Base-by-base conservation (phyloP, 192 early-diverging fungal species). In the Coemansia sp. region DNA sequence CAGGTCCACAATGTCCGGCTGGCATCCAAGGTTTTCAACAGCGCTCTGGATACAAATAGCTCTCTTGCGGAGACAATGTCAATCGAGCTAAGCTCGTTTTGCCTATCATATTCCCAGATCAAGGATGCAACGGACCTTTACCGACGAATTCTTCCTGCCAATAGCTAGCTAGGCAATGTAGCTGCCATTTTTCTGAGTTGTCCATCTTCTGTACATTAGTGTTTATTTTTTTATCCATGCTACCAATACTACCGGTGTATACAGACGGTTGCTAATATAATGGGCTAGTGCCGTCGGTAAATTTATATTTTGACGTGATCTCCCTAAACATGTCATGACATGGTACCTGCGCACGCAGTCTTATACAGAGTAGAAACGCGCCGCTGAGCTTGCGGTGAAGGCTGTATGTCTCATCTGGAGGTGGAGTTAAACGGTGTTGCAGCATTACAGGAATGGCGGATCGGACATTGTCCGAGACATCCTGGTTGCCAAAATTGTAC, bases 401-500 rank as follows among this genome's bases (percentile, higher is more conserved):
- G 14, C 91, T 91, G 74, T 99, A 99, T 5, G 93, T 94, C 72
- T 96, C 95, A 62, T 99, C 97, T n/a, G 97, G 97, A 5, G 97
- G 97, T 12, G 97, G 97, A 6, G 92, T 96, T 28, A 99, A 72
- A 23, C 97, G 79, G 62, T 99, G 89, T 51, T 88, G 83, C 56
- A 99, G 84, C 97, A 99, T 99, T 7, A 92, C 85, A 1, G 97
- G 97, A 63, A 99, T 99, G 8, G 89, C 86, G 28, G 87, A 88
- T 26, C 91, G 88, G 23, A 99, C 92, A 5, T 88, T 82, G 30
- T 76, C 69, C 5, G 95, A 93, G 7, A 99, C 86, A 26, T 90
- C 90, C 71, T 96, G 94, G 58, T 71, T 78, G 7, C 82, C 85
- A 71, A 99, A 99, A 62, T 95, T 89, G 64, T 91, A 96, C 5